Conservation (phyloP, 1,284 basidiomycete species). For the Ganoderma boninense region DNA sequence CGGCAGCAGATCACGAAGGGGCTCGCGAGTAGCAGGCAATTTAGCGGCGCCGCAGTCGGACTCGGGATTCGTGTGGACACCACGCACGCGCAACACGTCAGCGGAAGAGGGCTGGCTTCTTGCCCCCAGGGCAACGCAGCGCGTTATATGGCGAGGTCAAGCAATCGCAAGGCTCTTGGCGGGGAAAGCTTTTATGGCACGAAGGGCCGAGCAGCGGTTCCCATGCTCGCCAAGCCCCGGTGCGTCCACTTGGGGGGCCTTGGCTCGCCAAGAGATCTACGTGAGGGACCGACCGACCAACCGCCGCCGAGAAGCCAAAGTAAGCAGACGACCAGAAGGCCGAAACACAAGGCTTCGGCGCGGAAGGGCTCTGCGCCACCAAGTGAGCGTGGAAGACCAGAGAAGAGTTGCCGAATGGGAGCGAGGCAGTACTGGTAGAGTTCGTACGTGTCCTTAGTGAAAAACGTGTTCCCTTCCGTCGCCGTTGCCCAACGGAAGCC, state of each 20-base stretch:
- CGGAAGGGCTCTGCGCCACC: background rate
- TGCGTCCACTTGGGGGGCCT: constrained; percentile 8
- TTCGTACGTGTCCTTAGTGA: background rate
- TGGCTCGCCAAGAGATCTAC: constrained; percentile 34
- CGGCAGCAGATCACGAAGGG: background rate
- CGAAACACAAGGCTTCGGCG: background rate
- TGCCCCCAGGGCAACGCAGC: constrained; percentile 1
- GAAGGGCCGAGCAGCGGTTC: constrained; percentile 20
- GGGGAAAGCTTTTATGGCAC: constrained; percentile 25
- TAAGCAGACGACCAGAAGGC: background rate
- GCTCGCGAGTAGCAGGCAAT: background rate
- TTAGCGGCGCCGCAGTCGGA: background rate
- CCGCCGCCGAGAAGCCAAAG: background rate
- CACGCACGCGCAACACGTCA: background rate
- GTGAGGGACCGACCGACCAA: background rate
- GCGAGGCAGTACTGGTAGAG: background rate
- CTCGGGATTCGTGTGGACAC: background rate
- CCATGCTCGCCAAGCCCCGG: constrained; percentile 30
- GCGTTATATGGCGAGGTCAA: constrained; percentile 27
- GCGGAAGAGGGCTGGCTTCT: background rate
- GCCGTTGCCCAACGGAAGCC: background rate
- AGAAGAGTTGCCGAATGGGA: background rate
- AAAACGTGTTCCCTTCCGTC: background rate
- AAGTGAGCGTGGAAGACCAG: background rate
- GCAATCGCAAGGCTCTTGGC: constrained; percentile 32